These are phyloP conservation scores for Candida hispaniensis DNA, from an alignment of 805 yeast genomes.

Conservation along the genomic window DNA sequence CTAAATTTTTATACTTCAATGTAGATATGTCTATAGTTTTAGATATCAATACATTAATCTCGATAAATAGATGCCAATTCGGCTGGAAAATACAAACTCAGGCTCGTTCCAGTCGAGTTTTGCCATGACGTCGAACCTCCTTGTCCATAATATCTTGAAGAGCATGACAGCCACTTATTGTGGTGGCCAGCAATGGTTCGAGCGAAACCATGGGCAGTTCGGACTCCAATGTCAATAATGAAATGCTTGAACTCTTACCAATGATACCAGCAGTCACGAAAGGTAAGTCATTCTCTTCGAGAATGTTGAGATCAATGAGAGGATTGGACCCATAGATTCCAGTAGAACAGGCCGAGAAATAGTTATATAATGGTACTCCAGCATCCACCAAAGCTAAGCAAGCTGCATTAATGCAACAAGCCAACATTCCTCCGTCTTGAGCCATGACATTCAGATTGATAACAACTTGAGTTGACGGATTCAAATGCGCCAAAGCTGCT, in stretches of 20 bases:
- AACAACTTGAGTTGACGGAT: conserved; percentile 75
- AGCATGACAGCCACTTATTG: conserved; percentile 78
- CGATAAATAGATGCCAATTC: no score
- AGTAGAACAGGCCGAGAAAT: conserved; percentile 67
- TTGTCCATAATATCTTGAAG: conserved; percentile 77
- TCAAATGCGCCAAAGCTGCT: conserved; percentile 59
- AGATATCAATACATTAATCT: no score
- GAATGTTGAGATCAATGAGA: conserved; percentile 65
- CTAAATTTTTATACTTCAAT: no score
- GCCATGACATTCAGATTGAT: conserved; percentile 67
- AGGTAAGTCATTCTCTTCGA: conserved; percentile 80
- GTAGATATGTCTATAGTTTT: no score
- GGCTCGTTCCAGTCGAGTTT: conserved; percentile 39
- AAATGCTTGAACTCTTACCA: conserved; percentile 71
- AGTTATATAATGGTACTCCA: conserved; percentile 89
- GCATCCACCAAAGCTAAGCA: conserved; percentile 90
- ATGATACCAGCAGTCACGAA: conserved; percentile 72
- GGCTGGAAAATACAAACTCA: no score
- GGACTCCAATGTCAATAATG: conserved; percentile 67
- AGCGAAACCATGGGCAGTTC: conserved; percentile 73
- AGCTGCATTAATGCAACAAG: conserved; percentile 72
- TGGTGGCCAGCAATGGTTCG: conserved; percentile 66
- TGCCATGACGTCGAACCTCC: conserved; percentile 69
- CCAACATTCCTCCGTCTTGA: conserved; percentile 82
- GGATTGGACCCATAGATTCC: conserved; percentile 74